phyloP scores from a whole-genome alignment of 148 eudicot species.

The Heliamphora exappendiculata region DNA sequence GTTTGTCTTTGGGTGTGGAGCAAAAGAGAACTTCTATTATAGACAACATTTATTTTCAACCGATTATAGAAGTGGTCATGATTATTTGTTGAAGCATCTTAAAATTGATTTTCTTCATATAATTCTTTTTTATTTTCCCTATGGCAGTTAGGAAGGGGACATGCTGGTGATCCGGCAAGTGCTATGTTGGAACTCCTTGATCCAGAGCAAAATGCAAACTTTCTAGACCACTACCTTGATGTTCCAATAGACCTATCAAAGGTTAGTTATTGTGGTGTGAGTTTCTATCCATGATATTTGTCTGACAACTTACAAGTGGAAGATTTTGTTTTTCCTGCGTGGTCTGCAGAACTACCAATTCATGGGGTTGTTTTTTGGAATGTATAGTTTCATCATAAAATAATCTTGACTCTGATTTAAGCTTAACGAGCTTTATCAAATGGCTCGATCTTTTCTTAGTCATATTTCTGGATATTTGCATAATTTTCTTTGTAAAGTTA shows the following conservation, averaged over 20 bases:
- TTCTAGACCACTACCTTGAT: slow-evolving; percentile 96
- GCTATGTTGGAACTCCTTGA: slow-evolving; percentile 99
- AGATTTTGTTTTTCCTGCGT: neutral
- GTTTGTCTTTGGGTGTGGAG: neutral
- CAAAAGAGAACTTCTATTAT: neutral
- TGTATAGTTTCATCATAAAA: neutral
- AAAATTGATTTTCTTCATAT: slow-evolving; percentile 6
- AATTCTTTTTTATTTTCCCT: neutral
- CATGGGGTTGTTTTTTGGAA: neutral
- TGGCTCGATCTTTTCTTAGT: neutral
- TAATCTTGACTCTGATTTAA: neutral
- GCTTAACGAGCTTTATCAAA: neutral
- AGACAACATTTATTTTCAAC: neutral
- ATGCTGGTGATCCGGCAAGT: slow-evolving; percentile 99
- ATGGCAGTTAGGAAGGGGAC: slow-evolving; percentile 88
- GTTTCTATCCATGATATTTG: neutral
- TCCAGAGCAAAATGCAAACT: slow-evolving; percentile 98
- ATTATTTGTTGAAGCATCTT: slow-evolving; percentile 4
- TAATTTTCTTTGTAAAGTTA: neutral
- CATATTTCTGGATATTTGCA: neutral
- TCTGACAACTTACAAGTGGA: neutral
- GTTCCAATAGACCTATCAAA: slow-evolving; percentile 94
- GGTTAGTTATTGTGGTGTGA: slow-evolving; percentile 34
- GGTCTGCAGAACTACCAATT: neutral
- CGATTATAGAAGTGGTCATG: neutral